phyloP scores from a whole-genome alignment of 2,329 filamentous ascomycete species.

The Thelonectria blattea region DNA sequence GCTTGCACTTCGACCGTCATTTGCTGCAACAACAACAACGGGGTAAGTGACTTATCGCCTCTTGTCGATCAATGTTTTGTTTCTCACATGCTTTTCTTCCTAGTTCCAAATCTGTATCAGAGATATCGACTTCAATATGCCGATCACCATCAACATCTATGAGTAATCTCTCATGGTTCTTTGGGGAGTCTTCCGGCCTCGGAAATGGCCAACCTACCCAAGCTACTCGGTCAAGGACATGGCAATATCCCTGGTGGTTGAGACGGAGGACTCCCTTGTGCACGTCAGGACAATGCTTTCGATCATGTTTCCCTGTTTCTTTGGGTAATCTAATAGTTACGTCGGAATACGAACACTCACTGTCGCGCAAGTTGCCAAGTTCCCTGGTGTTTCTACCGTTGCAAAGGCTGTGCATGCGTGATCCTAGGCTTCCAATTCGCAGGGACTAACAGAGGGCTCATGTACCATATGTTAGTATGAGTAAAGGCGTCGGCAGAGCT shows the following conservation, averaged over 20 bases:
- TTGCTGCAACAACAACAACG: slow-evolving; percentile 37
- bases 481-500: too few species aligned
- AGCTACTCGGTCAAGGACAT: neutral
- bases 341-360: neutral
- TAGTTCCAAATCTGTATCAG: slow-evolving; percentile 36
- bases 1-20: slow-evolving; percentile 27
- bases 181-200: too few species aligned
- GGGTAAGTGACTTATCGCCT: slow-evolving; percentile 14
- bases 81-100: neutral
- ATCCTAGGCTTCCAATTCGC: neutral
- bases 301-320: neutral
- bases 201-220: neutral
- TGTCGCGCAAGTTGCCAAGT: neutral
- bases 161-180: neutral
- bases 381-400: neutral
- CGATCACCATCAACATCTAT: slow-evolving; percentile 33
- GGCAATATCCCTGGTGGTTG: neutral
- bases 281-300: neutral
- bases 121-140: slow-evolving; percentile 30
- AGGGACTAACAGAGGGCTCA: neutral
- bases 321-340: neutral
- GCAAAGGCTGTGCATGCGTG: neutral
- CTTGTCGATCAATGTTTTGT: too few species aligned
- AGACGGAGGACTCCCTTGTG: neutral
- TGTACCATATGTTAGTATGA: too few species aligned